Percentiles rank a stretch among this genome's conserved stretches.
These are phyloP conservation scores for Epithemia pelagica DNA, from an alignment of 108 stramenopile species.

Conservation along the genomic window DNA sequence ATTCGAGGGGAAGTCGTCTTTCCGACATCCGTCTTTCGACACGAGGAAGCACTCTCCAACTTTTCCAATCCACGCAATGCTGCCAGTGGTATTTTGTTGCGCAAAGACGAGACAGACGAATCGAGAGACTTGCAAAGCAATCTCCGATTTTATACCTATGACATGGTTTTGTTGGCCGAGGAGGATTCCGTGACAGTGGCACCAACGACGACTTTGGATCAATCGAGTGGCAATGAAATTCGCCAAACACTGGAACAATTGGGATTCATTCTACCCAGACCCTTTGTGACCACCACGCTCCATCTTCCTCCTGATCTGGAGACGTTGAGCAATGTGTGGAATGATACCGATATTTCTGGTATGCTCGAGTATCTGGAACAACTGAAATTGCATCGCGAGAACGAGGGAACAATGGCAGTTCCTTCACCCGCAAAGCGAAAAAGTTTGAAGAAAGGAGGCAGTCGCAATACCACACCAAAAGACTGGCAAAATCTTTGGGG, in stretches of 20 bases:
- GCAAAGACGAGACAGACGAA: constrained; percentile 40
- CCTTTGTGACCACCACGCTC: constrained; percentile 29
- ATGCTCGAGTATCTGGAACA: constrained; percentile 47
- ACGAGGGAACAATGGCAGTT: constrained; percentile 5
- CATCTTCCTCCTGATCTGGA: constrained; percentile 1
- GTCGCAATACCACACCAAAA: too few relatives aligned
- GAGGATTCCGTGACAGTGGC: neutral
- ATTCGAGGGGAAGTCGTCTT: constrained; percentile 90
- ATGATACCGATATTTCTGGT: constrained; percentile 15
- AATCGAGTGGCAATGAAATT: constrained; percentile 24
- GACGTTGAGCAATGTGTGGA: constrained; percentile 1
- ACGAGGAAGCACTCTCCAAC: constrained; percentile 13
- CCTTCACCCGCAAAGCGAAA: neutral
- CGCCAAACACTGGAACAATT: constrained; percentile 28
- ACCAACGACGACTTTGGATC: neutral
- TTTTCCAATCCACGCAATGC: constrained; percentile 91
- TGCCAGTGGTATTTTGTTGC: constrained; percentile 84
- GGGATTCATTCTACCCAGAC: constrained; percentile 63
- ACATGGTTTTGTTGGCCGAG: constrained; percentile 25
- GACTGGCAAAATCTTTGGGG: constrained; percentile 17
- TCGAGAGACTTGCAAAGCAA: constrained; percentile 37
- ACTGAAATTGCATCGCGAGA: constrained; percentile 30
- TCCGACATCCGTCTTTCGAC: constrained; percentile 44
- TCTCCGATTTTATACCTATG: constrained; percentile 87
- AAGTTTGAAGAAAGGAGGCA: constrained; percentile 21